These are phyloP conservation scores for Rehmannia glutinosa DNA, from an alignment of 257 asterid species.

Conservation along the genomic window DNA sequence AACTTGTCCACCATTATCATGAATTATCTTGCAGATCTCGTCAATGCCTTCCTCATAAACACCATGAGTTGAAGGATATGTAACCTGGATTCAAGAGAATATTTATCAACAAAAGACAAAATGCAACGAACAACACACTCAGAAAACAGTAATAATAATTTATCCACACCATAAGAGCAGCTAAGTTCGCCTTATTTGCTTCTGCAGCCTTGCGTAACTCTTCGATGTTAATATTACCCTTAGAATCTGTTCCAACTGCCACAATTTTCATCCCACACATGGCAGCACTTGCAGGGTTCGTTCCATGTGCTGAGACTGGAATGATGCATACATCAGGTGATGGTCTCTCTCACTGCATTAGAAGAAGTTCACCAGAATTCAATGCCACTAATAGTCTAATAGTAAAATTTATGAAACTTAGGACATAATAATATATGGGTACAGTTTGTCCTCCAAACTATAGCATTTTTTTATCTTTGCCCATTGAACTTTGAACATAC, in stretches of 20 bases:
- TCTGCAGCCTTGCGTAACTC: constrained; percentile 89
- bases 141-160: background rate
- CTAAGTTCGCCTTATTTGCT: constrained; percentile 63
- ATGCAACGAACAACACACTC: background rate
- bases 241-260: constrained; percentile 93
- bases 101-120: background rate
- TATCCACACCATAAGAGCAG: constrained; percentile 87
- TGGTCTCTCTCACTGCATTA: constrained; percentile 86
- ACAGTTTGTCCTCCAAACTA: no score
- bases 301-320: constrained; percentile 98
- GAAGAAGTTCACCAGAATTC: constrained; percentile 16
- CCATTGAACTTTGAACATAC: no score
- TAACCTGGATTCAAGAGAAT: constrained; percentile 46
- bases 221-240: constrained; percentile 94
- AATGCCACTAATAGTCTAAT: background rate
- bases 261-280: constrained; percentile 99
- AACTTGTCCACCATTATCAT: constrained; percentile 95
- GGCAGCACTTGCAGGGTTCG: constrained; percentile 98
- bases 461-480: no score
- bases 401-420: background rate
- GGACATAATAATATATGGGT: no score
- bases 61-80: constrained; percentile 98
- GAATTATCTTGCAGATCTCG: constrained; percentile 91
- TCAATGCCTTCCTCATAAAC: constrained; percentile 96
- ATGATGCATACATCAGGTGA: constrained; percentile 93